These are phyloP conservation scores for Scolecobasidium constrictum DNA, from an alignment of 2,329 filamentous ascomycete genomes.

Conservation along the genomic window DNA sequence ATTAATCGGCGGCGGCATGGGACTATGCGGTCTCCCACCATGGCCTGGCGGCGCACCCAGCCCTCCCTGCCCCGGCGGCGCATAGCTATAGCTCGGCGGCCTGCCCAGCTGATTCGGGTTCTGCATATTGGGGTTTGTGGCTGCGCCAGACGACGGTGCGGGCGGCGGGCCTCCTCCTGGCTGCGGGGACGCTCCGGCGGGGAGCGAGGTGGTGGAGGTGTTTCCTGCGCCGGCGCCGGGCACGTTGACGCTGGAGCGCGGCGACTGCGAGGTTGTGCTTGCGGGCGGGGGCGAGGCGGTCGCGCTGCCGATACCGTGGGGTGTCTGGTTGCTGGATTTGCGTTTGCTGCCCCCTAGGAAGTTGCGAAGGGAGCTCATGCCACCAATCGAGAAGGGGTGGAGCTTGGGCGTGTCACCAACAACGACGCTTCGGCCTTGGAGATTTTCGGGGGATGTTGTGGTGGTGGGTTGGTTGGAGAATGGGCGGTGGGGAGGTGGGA, in stretches of 20 bases:
- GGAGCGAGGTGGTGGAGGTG: slow-evolving; percentile 10
- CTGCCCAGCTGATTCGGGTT: slow-evolving; percentile 46
- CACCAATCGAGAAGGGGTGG: too few relatives aligned
- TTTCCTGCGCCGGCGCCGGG: too few relatives aligned
- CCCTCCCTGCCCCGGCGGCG: slow-evolving; percentile 21
- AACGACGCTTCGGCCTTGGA: too few relatives aligned
- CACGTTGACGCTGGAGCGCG: slow-evolving; percentile 4
- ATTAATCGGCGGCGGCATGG: slow-evolving; percentile 45
- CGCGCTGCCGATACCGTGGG: background rate
- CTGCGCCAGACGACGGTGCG: background rate
- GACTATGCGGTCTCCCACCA: slow-evolving; percentile 39
- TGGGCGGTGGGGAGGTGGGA: too few relatives aligned
- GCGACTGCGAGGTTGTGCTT: slow-evolving; percentile 7
- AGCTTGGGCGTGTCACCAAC: too few relatives aligned
- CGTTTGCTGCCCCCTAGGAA: slow-evolving; percentile 7
- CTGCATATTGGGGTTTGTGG: slow-evolving; percentile 24
- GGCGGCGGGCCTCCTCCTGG: background rate
- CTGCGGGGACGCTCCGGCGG: background rate
- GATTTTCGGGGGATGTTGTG: too few relatives aligned
- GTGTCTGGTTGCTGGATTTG: slow-evolving; percentile 8
- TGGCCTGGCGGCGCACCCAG: slow-evolving; percentile 23
- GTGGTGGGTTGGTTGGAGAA: too few relatives aligned
- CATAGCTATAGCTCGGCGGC: slow-evolving; percentile 54
- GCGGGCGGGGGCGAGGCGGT: slow-evolving; percentile 3
- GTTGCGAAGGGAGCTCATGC: background rate